Evolutionary conservation across 352 stramenopile genomes (phyloP).

Genomic region (Globisporangium viniferum): DNA sequence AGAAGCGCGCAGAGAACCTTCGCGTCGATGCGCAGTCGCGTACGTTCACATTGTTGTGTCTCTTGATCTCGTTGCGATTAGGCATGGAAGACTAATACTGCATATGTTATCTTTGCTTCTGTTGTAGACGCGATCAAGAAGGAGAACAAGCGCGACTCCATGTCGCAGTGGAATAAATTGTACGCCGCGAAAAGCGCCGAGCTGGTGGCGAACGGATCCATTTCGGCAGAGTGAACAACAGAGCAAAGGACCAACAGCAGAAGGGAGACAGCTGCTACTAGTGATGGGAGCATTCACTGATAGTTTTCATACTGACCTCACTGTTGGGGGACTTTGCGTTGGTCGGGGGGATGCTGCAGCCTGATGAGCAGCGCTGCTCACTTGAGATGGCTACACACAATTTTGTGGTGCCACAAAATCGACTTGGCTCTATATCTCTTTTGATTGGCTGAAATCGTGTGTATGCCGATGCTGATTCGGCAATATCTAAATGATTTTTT

Average conservation of each 20-base stretch:
- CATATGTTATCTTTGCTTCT: too few relatives aligned
- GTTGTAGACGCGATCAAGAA: slow-evolving; percentile 74
- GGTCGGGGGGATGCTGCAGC: not conserved
- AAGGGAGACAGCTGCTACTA: not conserved
- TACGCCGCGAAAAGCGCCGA: slow-evolving; percentile 56
- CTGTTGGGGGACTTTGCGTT: not conserved
- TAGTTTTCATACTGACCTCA: not conserved
- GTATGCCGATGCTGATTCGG: not conserved
- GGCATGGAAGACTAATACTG: not conserved
- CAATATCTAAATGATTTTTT: slow-evolving; percentile 3
- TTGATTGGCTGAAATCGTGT: slow-evolving; percentile 5
- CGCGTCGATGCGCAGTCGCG: slow-evolving; percentile 76
- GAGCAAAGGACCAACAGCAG: not conserved
- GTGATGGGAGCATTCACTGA: not conserved
- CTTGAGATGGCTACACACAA: slow-evolving; percentile 2
- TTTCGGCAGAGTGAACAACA: not conserved
- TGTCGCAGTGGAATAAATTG: slow-evolving; percentile 77
- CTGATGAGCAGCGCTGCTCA: not conserved
- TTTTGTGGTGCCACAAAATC: not conserved
- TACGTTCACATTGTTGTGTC: slow-evolving; percentile 26
- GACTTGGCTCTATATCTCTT: not conserved
- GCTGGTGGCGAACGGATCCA: not conserved
- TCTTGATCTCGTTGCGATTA: not conserved
- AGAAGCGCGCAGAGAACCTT: slow-evolving; percentile 59
- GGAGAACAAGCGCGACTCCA: slow-evolving; percentile 69